Base-by-base conservation (phyloP, 1,139 yeast genomes). In the Oligophagozyma castellii region DNA sequence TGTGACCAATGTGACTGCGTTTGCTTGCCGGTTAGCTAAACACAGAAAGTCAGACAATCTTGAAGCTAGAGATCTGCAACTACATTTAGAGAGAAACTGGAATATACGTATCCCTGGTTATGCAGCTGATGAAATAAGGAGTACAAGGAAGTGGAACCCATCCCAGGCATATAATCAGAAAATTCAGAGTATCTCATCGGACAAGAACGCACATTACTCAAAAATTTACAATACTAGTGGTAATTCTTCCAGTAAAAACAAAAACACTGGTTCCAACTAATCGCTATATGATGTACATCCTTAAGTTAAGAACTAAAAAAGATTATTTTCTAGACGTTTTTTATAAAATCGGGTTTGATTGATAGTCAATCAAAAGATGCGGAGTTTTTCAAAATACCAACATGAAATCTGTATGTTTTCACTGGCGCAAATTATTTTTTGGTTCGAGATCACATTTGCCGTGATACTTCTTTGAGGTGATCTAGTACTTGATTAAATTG, bases 61-160 rank as follows among this genome's bases (percentile, higher is more conserved):
- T 24, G 96, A 89, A 44, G 81, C 80, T 12, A 73, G 76, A 44
- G 98, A 89, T 52, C 70, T 92, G 29, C 98, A 89, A 55, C 58
- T 89, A 34, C 95, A 89, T 52, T 61, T 89, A 43, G 98, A 92
- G 47, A 71, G 86, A 42, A 89, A 86, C 51, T 89, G 96, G 96
- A 86, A 86, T 51, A 81, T 89, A 36, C 69, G 93, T 42, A 70
- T 89, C 16, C 96, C 98, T 0, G 98, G 98, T 2, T 83, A 75
- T 53, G 71, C 93, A 12, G 71, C 83, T 42, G 98, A 89, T 55
- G 96, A 86, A 47, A 77, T 86, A 27, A 67, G 93, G 43, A 72
- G 81, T 37, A 76, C 83, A 14, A 65, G 94, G 42, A 78, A 79
- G 51, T 75, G 84, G 69, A 74, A 67, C 31, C 89, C 95, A 3